A percentile compares a stretch with the other conserved stretches of the same genome.
phyloP scores from a whole-genome alignment of 805 yeast species.

The Nakazawaea sp. region DNA sequence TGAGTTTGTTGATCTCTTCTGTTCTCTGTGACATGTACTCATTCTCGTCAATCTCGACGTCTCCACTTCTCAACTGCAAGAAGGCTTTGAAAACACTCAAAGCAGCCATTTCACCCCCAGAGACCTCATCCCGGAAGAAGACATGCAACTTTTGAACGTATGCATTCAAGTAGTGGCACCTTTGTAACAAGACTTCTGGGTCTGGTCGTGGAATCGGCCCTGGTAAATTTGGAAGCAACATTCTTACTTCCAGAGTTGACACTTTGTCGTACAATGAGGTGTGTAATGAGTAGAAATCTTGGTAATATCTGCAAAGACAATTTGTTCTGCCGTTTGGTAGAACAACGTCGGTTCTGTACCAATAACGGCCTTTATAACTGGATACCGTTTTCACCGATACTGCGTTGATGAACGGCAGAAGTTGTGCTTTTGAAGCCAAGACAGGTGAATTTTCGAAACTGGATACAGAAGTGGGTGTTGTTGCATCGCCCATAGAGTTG shows the following conservation, averaged over 20 bases:
- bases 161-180: conserved; percentile 33
- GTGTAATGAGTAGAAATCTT: conserved; percentile 43
- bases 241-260: conserved; percentile 8
- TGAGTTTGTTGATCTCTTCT: conserved; percentile 19
- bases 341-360: conserved; percentile 42
- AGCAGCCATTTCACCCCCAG: conserved; percentile 10
- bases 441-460: conserved; percentile 1
- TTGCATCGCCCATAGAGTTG: too few species aligned
- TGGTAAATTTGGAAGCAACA: conserved; percentile 34
- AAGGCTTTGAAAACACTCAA: conserved; percentile 20
- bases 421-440: background rate
- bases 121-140: conserved; percentile 14
- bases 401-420: conserved; percentile 20
- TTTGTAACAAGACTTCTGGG: conserved; percentile 22
- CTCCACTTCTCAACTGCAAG: conserved; percentile 22
- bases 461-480: conserved; percentile 2
- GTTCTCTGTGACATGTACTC: conserved; percentile 14
- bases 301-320: conserved; percentile 40
- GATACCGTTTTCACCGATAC: conserved; percentile 33
- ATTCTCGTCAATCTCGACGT: conserved; percentile 17
- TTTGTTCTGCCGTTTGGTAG: conserved; percentile 28
- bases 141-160: conserved; percentile 29
- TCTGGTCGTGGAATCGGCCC: conserved; percentile 38
- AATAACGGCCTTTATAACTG: conserved; percentile 34
- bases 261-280: conserved; percentile 22